phyloP scores from a whole-genome alignment of 2,329 filamentous ascomycete genomes.

The Botrytis squamosa region DNA sequence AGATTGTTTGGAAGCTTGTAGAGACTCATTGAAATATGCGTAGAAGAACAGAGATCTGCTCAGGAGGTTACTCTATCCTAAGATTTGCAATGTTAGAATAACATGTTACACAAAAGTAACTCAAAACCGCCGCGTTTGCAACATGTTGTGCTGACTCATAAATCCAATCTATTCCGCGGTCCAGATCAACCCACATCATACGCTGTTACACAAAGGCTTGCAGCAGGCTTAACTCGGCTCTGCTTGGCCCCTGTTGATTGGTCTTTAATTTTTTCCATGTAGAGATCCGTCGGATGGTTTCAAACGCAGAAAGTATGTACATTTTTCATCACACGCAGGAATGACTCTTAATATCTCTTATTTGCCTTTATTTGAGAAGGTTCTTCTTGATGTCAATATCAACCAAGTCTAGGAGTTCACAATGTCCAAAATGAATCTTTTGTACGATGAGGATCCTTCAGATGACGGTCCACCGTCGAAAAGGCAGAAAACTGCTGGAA shows the following conservation, averaged over 20 bases:
- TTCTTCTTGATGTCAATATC: neutral
- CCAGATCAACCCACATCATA: neutral
- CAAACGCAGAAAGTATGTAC: neutral
- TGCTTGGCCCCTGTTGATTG: neutral
- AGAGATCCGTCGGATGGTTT: neutral
- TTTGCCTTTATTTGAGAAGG: neutral
- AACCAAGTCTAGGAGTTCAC: too few relatives aligned
- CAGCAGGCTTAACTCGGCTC: conserved; percentile 4
- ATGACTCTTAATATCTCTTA: neutral
- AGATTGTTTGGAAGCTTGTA: neutral
- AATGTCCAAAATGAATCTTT: neutral
- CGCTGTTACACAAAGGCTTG: neutral
- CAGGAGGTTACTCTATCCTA: too few relatives aligned
- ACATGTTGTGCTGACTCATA: neutral
- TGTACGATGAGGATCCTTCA: neutral
- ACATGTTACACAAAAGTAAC: neutral
- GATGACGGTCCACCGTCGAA: neutral
- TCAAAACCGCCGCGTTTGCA: neutral
- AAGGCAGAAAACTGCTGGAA: neutral
- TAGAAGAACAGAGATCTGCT: neutral
- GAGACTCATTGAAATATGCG: neutral
- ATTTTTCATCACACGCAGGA: too few relatives aligned
- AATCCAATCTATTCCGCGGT: neutral
- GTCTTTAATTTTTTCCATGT: neutral
- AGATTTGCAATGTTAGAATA: too few relatives aligned